A percentile compares a stretch with the other conserved stretches of the same genome.
These are phyloP conservation scores for Pleurotus tuber-regium DNA, from an alignment of 768 basidiomycete species.

Conservation along the genomic window DNA sequence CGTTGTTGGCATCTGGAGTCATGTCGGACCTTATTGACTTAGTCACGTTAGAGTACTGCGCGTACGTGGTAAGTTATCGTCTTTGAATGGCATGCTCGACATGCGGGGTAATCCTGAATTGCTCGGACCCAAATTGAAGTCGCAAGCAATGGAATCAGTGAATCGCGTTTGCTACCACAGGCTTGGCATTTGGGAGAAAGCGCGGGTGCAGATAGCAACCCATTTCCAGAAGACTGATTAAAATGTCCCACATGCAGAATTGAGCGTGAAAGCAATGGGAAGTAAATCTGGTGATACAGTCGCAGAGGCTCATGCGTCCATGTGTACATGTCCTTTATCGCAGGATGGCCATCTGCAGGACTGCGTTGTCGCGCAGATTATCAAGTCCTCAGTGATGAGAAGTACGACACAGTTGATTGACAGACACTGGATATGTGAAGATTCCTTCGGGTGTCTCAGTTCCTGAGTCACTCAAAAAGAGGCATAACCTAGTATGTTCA, in stretches of 20 bases:
- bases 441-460: too few species aligned
- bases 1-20: too few species aligned
- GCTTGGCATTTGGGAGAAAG: too few species aligned
- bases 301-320: not conserved
- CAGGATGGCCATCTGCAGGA: conserved; percentile 3
- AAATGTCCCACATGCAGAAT: not conserved
- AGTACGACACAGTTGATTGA: not conserved
- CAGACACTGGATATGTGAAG: too few species aligned
- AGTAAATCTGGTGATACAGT: not conserved
- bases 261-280: conserved; percentile 6
- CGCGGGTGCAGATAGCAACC: too few species aligned
- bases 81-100: not conserved
- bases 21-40: too few species aligned
- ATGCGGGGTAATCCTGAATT: not conserved
- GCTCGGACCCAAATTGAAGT: too few species aligned
- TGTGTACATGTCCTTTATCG: conserved; percentile 2
- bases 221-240: not conserved
- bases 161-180: too few species aligned
- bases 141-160: too few species aligned
- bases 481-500: too few species aligned
- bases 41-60: not conserved
- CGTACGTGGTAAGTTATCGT: not conserved
- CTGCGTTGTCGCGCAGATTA: not conserved
- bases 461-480: too few species aligned
- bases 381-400: not conserved